phyloP scores from a whole-genome alignment of 345 rosid genomes.

The Eutrema heterophyllum region DNA sequence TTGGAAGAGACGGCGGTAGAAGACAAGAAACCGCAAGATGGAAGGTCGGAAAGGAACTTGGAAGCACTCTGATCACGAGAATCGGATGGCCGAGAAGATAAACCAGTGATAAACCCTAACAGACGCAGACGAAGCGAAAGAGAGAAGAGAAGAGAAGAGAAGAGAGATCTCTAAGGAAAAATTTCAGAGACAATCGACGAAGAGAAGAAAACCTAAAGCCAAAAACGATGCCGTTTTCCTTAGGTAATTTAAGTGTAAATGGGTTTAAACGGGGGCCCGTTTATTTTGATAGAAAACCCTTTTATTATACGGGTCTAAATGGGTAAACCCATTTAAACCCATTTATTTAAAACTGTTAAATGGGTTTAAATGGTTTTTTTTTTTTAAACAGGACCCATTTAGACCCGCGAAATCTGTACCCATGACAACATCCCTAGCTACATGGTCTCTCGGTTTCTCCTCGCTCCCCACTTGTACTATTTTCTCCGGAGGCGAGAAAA shows the following conservation, averaged over 20 bases:
- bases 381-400: too few species aligned
- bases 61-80: slow-evolving; percentile 40
- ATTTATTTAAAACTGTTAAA: too few species aligned
- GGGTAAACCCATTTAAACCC: too few species aligned
- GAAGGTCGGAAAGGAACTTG: slow-evolving; percentile 64
- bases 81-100: slow-evolving; percentile 39
- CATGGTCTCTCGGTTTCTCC: not conserved
- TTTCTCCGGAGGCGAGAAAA: slow-evolving; percentile 7
- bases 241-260: too few species aligned
- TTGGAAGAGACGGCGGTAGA: slow-evolving; percentile 67
- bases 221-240: too few species aligned
- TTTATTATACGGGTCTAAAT: too few species aligned
- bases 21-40: slow-evolving; percentile 75
- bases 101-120: slow-evolving; percentile 38
- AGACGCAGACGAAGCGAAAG: not conserved
- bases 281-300: too few species aligned
- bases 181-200: not conserved
- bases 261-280: too few species aligned
- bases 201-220: too few species aligned
- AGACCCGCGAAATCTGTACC: too few species aligned
- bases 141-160: not conserved
- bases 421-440: not conserved
- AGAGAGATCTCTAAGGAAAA: not conserved
- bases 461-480: slow-evolving; percentile 3
- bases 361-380: too few species aligned